These are phyloP conservation scores for Ophiostoma ulmi DNA, from an alignment of 2,329 filamentous ascomycete species.

Conservation along the genomic window DNA sequence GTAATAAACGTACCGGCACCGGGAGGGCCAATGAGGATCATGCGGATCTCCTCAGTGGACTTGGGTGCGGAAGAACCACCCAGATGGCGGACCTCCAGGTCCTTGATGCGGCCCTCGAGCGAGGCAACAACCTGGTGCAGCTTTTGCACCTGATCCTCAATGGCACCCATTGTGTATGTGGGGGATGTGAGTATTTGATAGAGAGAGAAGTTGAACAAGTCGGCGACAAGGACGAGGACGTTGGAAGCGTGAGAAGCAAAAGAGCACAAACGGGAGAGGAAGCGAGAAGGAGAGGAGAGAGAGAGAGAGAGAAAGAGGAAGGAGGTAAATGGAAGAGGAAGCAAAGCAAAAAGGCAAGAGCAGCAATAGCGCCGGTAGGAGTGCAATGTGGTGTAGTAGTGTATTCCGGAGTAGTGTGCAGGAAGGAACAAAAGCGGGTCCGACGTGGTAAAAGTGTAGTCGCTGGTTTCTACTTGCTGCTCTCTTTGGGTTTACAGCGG, in stretches of 20 bases:
- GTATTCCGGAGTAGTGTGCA: not conserved
- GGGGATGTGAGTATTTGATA: not conserved
- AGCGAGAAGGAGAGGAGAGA: not conserved
- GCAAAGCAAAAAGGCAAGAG: constrained; percentile 13
- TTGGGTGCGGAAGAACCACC: constrained; percentile 44
- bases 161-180: constrained; percentile 65
- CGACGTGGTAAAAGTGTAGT: not conserved
- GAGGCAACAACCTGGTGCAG: constrained; percentile 77
- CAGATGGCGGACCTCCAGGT: constrained; percentile 70
- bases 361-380: constrained; percentile 16
- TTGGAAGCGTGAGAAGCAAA: constrained; percentile 13
- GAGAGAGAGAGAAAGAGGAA: constrained; percentile 8
- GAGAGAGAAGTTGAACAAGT: constrained; percentile 2
- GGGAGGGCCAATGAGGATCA: constrained; percentile 96
- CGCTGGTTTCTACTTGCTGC: not conserved
- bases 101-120: constrained; percentile 80
- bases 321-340: constrained; percentile 14
- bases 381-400: not conserved
- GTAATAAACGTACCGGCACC: constrained; percentile 71
- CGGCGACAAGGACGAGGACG: constrained; percentile 2
- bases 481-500: not conserved
- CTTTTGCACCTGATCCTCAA: constrained; percentile 77
- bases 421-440: constrained; percentile 15
- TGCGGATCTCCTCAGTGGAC: constrained; percentile 68
- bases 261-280: constrained; percentile 12